Base-by-base conservation (phyloP, 768 basidiomycete species). In the Russula ochroleuca region DNA sequence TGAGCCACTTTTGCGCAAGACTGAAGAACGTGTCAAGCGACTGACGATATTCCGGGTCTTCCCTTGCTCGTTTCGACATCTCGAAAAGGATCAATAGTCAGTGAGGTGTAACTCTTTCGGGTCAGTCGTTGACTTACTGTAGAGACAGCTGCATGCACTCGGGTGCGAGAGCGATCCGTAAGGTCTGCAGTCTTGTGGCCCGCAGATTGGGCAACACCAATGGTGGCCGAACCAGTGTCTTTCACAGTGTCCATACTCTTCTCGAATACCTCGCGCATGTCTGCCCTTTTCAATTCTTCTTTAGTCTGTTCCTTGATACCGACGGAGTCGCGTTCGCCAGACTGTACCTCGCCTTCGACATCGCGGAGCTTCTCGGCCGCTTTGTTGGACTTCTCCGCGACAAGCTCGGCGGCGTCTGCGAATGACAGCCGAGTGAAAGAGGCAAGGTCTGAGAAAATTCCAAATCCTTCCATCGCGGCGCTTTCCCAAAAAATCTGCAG, bases 171-270 rank as follows among this genome's bases (percentile, higher is more conserved):
- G 48, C 77, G 76, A 15, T 81, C 75, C 6, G 77, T 75, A 0
- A 69, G 72, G 3, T 76, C 74, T 3, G 78, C 77, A 0, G 73
- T 71, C 68, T 87, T 83, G 4, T 77, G 76, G 0, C 75, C 76
- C 4, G 82, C 85, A 25, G 40, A 43, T 33, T 68, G 67, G 4
- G 57, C 55, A 3, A 49, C 50, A 37, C 67, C 67, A 31, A 90
- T 89, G 9, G 78, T 80, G 37, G 75, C 76, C 0, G 80, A 81
- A 9, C 88, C 88, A 0, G 75, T 77, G 13, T 75, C 79, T 70
- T 86, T 89, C 11, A 82, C 76, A 0, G 79, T 80, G 35, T 88
- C 88, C 83, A 90, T 85, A 0, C 84, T 79, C 66, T 82, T 81
- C 73, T 88, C 85, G 70, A 86, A 90, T 31, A 78, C 76, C 8